These are phyloP conservation scores for Teunomyces aglyptinius DNA, from an alignment of 805 yeast species.

Conservation along the genomic window DNA sequence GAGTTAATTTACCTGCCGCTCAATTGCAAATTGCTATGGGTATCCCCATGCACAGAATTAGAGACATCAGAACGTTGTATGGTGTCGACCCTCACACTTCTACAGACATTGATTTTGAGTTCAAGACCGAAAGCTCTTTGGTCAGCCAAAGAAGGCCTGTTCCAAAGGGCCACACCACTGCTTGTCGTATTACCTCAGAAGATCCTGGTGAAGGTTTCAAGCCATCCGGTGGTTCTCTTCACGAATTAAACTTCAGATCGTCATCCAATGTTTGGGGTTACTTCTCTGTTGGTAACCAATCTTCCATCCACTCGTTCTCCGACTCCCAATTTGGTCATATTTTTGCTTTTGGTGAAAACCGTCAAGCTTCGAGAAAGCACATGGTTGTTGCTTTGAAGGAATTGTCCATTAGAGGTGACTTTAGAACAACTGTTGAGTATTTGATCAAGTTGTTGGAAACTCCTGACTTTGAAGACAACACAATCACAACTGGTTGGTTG, in stretches of 20 bases:
- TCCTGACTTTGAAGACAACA: conserved; percentile 93
- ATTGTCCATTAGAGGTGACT: conserved; percentile 95
- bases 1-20: conserved; percentile 97
- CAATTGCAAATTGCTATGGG: conserved; percentile 99
- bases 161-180: conserved; percentile 98
- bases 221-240: conserved; percentile 96
- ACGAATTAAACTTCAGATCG: conserved; percentile 94
- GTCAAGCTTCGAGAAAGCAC: conserved; percentile 96
- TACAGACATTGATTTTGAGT: conserved; percentile 87
- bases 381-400: conserved; percentile 99
- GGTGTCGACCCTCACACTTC: conserved; percentile 96
- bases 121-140: conserved; percentile 67
- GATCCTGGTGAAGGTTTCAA: conserved; percentile 99
- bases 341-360: conserved; percentile 97
- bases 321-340: conserved; percentile 99
- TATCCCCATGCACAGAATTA: conserved; percentile 91
- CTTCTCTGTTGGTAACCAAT: conserved; percentile 93
- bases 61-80: conserved; percentile 87
- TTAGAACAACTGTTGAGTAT: conserved; percentile 96
- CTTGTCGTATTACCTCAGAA: conserved; percentile 98
- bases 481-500: conserved; percentile 98
- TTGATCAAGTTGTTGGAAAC: conserved; percentile 93
- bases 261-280: conserved; percentile 99
- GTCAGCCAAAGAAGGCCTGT: conserved; percentile 85
- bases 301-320: conserved; percentile 95